A percentile compares a stretch with the other conserved stretches of the same genome.
phyloP scores from a whole-genome alignment of 2,329 filamentous ascomycete genomes.

The Coniochaeta pulveracea region DNA sequence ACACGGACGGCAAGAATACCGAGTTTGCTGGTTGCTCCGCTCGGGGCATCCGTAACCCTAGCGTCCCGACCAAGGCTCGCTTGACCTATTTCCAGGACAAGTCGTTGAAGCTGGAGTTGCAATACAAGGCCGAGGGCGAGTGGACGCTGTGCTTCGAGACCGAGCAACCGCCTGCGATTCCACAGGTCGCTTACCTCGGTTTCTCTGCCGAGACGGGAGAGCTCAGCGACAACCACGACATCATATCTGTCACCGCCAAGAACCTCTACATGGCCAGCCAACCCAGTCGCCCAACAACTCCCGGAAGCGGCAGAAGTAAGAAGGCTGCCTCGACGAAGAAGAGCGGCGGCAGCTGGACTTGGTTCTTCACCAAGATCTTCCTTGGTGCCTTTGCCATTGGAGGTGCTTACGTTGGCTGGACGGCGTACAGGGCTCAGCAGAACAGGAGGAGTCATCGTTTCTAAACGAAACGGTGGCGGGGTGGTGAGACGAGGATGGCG shows the following conservation, averaged over 20 bases:
- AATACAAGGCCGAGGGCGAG: constrained; percentile 82
- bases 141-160: constrained; percentile 87
- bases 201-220: constrained; percentile 89
- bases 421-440: constrained; percentile 65
- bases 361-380: constrained; percentile 70
- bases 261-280: constrained; percentile 69
- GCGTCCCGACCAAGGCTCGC: constrained; percentile 70
- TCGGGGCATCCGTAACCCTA: constrained; percentile 73
- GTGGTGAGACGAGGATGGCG: background rate
- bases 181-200: constrained; percentile 62
- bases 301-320: constrained; percentile 19
- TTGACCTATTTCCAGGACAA: constrained; percentile 97
- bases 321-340: constrained; percentile 23
- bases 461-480: constrained; percentile 17
- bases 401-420: constrained; percentile 77
- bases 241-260: constrained; percentile 73
- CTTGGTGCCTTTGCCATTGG: constrained; percentile 59
- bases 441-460: constrained; percentile 48
- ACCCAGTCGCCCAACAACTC: constrained; percentile 26
- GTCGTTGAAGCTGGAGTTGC: constrained; percentile 76
- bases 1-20: constrained; percentile 84
- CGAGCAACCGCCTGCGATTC: constrained; percentile 61
- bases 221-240: constrained; percentile 95
- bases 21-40: constrained; percentile 94
- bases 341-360: constrained; percentile 42